Evolutionary conservation across 2,329 filamentous ascomycete genomes (phyloP).

Genomic region (Cladosporium colombiae): DNA sequence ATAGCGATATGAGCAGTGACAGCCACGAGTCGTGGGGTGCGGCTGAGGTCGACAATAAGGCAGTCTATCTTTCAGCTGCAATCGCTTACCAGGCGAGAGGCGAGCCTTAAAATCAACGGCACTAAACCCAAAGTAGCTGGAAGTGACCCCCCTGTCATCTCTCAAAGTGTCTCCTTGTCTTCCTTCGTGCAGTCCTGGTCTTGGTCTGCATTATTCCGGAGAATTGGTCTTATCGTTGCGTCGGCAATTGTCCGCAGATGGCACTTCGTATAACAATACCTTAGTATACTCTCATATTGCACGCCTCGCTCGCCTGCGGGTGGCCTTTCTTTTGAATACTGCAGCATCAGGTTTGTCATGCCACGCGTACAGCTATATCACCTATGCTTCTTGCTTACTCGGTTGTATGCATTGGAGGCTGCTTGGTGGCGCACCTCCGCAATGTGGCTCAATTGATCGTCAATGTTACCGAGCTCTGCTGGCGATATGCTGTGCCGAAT

Average conservation of each 20-base stretch:
- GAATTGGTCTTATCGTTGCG: background rate
- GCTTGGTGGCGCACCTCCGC: background rate
- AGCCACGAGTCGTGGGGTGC: background rate
- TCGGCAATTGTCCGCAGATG: background rate
- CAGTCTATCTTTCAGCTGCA: background rate
- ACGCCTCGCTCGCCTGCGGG: background rate
- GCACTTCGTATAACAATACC: background rate
- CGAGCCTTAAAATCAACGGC: background rate
- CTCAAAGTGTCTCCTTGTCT: background rate
- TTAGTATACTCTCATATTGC: background rate
- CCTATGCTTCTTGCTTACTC: background rate
- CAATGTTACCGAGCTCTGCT: background rate
- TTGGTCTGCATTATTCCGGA: background rate
- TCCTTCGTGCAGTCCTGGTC: background rate
- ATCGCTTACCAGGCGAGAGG: background rate
- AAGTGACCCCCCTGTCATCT: background rate
- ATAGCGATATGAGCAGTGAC: background rate
- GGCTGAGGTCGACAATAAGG: background rate
- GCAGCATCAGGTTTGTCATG: background rate
- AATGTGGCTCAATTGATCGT: background rate
- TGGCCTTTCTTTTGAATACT: background rate
- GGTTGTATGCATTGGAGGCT: background rate
- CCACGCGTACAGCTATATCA: background rate
- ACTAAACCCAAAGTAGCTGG: background rate
- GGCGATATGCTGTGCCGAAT: background rate